Percentiles rank a stretch among this genome's conserved stretches.
Evolutionary conservation across 78 protist genomes (phyloP).

Genomic region (Thecamonas trahens): DNA sequence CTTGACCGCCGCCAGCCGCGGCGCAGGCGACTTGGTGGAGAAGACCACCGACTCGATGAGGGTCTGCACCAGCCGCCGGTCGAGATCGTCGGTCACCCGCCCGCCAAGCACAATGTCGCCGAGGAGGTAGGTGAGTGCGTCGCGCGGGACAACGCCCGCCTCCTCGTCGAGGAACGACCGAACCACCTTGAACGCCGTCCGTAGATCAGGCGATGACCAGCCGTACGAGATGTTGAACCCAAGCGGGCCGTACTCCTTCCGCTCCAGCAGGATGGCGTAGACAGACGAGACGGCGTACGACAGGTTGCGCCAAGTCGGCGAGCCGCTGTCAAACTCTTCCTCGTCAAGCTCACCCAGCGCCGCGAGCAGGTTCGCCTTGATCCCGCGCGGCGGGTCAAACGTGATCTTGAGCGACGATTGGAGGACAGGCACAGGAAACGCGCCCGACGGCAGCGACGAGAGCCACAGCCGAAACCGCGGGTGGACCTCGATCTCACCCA

Average conservation of each 20-base stretch:
- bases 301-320: slow-evolving; percentile 10
- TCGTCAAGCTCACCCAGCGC: slow-evolving; percentile 33
- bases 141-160: slow-evolving; percentile 44
- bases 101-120: slow-evolving; percentile 80
- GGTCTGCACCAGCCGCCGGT: slow-evolving; percentile 37
- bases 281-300: slow-evolving; percentile 42
- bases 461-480: slow-evolving; percentile 50
- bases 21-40: not conserved
- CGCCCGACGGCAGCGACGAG: slow-evolving; percentile 37
- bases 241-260: slow-evolving; percentile 74
- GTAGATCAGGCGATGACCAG: slow-evolving; percentile 53
- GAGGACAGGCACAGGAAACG: slow-evolving; percentile 72
- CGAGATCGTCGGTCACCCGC: slow-evolving; percentile 75
- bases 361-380: slow-evolving; percentile 62
- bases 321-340: slow-evolving; percentile 15
- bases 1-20: not conserved
- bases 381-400: slow-evolving; percentile 78
- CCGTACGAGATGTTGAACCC: slow-evolving; percentile 88
- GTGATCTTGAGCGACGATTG: slow-evolving; percentile 79
- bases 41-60: not conserved
- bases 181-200: slow-evolving; percentile 45
- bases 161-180: slow-evolving; percentile 48
- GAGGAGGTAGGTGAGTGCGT: slow-evolving; percentile 34
- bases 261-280: slow-evolving; percentile 82
- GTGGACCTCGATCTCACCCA: slow-evolving; percentile 39